Percentiles rank a stretch among this genome's conserved stretches.
phyloP scores from a whole-genome alignment of 257 asterid genomes.

The Solanum chmielewskii region DNA sequence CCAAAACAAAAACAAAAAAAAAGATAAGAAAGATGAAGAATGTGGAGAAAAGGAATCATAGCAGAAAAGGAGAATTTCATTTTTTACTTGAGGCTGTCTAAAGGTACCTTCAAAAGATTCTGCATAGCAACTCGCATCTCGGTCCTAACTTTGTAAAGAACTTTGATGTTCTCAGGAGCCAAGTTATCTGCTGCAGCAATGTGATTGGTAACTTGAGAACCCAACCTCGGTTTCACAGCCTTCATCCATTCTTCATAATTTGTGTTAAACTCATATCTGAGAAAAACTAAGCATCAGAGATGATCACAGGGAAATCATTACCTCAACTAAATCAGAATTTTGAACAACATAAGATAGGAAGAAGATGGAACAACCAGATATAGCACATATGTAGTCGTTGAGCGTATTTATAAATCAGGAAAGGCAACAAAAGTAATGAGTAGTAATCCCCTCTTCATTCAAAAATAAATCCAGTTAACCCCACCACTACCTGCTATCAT shows the following conservation, averaged over 20 bases:
- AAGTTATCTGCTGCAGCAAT: conserved; percentile 47
- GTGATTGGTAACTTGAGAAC: conserved; percentile 37
- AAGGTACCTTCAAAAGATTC: conserved; percentile 63
- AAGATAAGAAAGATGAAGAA: neutral
- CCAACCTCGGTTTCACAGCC: conserved; percentile 62
- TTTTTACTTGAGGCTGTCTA: neutral
- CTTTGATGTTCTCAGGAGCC: conserved; percentile 54
- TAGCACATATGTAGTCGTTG: neutral
- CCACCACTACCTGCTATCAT: neutral
- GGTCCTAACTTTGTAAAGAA: conserved; percentile 61
- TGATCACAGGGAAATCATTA: neutral
- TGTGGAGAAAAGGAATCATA: neutral
- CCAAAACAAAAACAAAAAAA: neutral
- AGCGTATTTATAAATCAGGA: neutral
- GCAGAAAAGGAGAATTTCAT: neutral
- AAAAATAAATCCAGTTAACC: neutral
- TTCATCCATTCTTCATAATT: conserved; percentile 84
- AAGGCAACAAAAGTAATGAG: neutral
- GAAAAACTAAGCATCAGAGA: conserved; percentile 3
- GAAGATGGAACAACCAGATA: neutral
- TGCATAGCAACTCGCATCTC: conserved; percentile 77
- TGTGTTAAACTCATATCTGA: conserved; percentile 80
- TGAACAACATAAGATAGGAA: neutral
- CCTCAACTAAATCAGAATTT: neutral
- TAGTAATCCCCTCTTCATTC: neutral